A percentile compares a stretch with the other conserved stretches of the same genome.
Conservation (phyloP, 2,329 filamentous ascomycete species). For the Clonostachys sp. region DNA sequence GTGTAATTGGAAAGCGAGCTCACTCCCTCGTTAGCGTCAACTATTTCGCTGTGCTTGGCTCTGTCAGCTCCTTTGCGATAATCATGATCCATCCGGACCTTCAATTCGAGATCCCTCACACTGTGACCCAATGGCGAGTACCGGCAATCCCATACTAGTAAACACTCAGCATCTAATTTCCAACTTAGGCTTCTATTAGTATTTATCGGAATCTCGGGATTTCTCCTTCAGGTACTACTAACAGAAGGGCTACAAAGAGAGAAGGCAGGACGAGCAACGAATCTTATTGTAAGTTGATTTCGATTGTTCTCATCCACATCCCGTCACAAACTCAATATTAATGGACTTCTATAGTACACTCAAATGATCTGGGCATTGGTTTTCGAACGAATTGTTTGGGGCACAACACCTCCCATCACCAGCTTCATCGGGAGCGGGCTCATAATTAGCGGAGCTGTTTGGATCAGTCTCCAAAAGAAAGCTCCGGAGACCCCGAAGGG, state of each 20-base stretch:
- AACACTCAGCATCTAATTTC: not conserved
- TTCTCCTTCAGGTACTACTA: conserved; percentile 73
- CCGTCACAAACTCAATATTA: not conserved
- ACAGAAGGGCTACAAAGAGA: conserved; percentile 70
- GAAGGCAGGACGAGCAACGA: conserved; percentile 35
- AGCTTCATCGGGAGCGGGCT: conserved; percentile 31
- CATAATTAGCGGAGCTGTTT: conserved; percentile 34
- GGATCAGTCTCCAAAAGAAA: conserved; percentile 34
- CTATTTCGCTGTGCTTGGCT: conserved; percentile 68
- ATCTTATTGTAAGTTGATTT: conserved; percentile 16
- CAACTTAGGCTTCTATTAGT: conserved; percentile 52
- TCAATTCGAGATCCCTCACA: conserved; percentile 26
- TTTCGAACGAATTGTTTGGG: conserved; percentile 36
- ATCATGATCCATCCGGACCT: conserved; percentile 43
- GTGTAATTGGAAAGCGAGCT: conserved; percentile 69
- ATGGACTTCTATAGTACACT: conserved; percentile 22
- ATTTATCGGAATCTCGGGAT: conserved; percentile 64
- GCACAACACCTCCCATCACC: conserved; percentile 27
- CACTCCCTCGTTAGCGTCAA: conserved; percentile 76
- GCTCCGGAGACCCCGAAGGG: conserved; percentile 1
- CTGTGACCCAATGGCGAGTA: conserved; percentile 15
- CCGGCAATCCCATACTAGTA: conserved; percentile 1
- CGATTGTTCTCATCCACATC: not conserved
- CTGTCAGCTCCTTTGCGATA: conserved; percentile 57
- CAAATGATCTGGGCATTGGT: conserved; percentile 27